Percentiles rank a stretch among this genome's conserved stretches.
Conservation (phyloP, 2,329 filamentous ascomycete genomes). For the Trematosphaeria pertusa region DNA sequence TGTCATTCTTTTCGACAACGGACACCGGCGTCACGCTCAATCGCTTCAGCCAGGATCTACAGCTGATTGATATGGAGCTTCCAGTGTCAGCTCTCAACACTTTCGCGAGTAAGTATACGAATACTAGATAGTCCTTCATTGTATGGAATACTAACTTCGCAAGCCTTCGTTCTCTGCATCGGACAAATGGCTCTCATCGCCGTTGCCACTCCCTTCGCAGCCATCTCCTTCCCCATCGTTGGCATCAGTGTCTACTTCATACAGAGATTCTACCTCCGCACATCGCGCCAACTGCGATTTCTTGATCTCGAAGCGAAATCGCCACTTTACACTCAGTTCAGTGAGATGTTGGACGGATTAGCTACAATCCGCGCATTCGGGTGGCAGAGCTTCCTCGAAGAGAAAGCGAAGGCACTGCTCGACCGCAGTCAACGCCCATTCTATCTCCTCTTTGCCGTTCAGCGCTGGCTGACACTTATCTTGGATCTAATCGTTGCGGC, state of each 20-base stretch:
- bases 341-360: slow-evolving; percentile 58
- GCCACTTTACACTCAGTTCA: slow-evolving; percentile 60
- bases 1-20: slow-evolving; percentile 53
- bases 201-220: slow-evolving; percentile 49
- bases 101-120: slow-evolving; percentile 32
- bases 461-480: slow-evolving; percentile 53
- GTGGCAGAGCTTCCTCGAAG: slow-evolving; percentile 52
- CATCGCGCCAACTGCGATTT: slow-evolving; percentile 57
- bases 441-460: slow-evolving; percentile 55
- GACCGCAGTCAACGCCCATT: slow-evolving; percentile 53
- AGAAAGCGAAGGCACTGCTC: slow-evolving; percentile 48
- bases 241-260: slow-evolving; percentile 49
- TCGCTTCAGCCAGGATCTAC: slow-evolving; percentile 57
- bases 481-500: slow-evolving; percentile 51
- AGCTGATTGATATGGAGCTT: slow-evolving; percentile 55
- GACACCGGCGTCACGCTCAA: slow-evolving; percentile 57
- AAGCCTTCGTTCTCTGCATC: slow-evolving; percentile 42
- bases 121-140: background rate
- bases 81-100: slow-evolving; percentile 44
- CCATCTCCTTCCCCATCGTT: slow-evolving; percentile 50
- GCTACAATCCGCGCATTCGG: slow-evolving; percentile 60
- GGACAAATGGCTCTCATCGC: slow-evolving; percentile 48
- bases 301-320: slow-evolving; percentile 61
- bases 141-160: slow-evolving; percentile 10
- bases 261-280: slow-evolving; percentile 56